phyloP scores from a whole-genome alignment of 306 rosid species.

The Fagus sylvatica region DNA sequence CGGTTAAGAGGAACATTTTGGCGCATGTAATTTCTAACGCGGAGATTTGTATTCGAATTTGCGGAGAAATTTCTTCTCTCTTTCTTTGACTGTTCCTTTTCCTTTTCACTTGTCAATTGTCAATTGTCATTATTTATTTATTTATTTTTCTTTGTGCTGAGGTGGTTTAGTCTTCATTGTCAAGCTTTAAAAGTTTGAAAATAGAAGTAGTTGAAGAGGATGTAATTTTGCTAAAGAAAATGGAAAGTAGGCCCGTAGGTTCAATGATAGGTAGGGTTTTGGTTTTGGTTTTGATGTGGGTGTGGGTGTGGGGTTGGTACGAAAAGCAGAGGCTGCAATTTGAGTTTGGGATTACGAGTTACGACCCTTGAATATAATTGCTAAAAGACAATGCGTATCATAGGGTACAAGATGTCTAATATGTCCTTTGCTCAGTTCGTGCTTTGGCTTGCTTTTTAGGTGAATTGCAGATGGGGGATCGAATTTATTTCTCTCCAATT shows the following conservation, averaged over 20 bases:
- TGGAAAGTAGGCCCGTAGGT: constrained; percentile 9
- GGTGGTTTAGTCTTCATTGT: background rate
- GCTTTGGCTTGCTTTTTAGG: too few relatives aligned
- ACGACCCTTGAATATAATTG: background rate
- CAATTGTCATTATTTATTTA: too few relatives aligned
- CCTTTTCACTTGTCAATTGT: background rate
- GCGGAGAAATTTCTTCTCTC: background rate
- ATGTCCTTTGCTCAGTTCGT: too few relatives aligned
- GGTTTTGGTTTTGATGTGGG: background rate
- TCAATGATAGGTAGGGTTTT: constrained; percentile 51
- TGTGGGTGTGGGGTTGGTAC: constrained; percentile 38
- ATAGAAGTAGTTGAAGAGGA: constrained; percentile 5
- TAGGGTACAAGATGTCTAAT: too few relatives aligned
- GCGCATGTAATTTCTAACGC: constrained; percentile 22
- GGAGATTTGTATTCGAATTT: constrained; percentile 21
- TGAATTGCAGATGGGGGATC: too few relatives aligned
- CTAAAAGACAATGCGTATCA: too few relatives aligned
- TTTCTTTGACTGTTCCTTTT: background rate
- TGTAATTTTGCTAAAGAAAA: background rate
- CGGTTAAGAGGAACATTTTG: constrained; percentile 9
- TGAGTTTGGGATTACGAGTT: constrained; percentile 5
- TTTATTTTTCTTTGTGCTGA: too few relatives aligned
- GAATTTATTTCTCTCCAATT: too few relatives aligned
- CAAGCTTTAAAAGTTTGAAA: background rate
- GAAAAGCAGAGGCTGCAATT: constrained; percentile 13